phyloP scores from a whole-genome alignment of 2,329 filamentous ascomycete genomes.

The Juglanconis oblonga region DNA sequence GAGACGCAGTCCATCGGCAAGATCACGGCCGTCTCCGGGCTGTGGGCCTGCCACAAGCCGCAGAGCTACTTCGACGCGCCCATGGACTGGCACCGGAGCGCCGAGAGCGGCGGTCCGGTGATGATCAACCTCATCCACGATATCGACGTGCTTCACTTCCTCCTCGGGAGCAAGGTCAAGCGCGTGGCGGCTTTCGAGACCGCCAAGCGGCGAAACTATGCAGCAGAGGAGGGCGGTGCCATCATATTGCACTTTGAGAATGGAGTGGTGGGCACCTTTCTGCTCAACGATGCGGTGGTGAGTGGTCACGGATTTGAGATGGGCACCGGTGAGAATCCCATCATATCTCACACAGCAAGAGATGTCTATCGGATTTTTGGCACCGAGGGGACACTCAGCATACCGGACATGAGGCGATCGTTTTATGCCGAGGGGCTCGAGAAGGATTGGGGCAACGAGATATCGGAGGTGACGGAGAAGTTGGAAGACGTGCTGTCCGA shows the following conservation, averaged over 20 bases:
- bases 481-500: conserved; percentile 7
- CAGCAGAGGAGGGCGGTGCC: conserved; percentile 55
- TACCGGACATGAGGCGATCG: conserved; percentile 17
- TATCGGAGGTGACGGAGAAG: background rate
- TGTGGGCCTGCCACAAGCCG: conserved; percentile 54
- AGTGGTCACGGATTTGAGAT: conserved; percentile 54
- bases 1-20: conserved; percentile 38
- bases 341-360: conserved; percentile 39
- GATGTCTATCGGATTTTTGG: conserved; percentile 48
- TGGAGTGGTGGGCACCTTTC: conserved; percentile 54
- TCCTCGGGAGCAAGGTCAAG: conserved; percentile 48
- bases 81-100: conserved; percentile 43
- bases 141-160: conserved; percentile 54
- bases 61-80: conserved; percentile 46
- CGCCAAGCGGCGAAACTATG: conserved; percentile 39
- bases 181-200: conserved; percentile 50
- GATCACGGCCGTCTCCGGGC: conserved; percentile 50
- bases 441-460: conserved; percentile 8
- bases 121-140: conserved; percentile 62
- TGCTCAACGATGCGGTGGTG: conserved; percentile 50
- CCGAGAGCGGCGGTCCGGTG: conserved; percentile 43
- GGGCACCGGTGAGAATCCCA: conserved; percentile 57
- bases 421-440: conserved; percentile 1
- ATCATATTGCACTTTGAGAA: conserved; percentile 50
- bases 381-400: conserved; percentile 18